Evolutionary conservation across 2,329 filamentous ascomycete genomes (phyloP).

Genomic region (Myrmaecium sp.): DNA sequence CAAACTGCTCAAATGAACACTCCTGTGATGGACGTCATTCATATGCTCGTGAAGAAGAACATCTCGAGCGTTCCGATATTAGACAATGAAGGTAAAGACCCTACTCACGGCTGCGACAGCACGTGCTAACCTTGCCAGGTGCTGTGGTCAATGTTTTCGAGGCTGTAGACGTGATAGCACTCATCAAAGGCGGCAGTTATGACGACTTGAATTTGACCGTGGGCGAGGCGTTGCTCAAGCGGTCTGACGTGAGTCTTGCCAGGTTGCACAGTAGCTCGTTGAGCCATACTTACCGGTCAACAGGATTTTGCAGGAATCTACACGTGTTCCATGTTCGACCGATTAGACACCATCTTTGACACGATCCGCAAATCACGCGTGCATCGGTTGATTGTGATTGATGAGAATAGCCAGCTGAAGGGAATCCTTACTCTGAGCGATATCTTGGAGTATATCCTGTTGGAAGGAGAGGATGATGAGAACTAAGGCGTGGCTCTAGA

Average conservation of each 20-base stretch:
- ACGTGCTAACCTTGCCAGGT: slow-evolving; percentile 22
- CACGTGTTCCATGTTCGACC: slow-evolving; percentile 81
- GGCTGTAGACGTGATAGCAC: slow-evolving; percentile 87
- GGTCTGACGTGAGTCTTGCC: slow-evolving; percentile 45
- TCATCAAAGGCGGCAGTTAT: slow-evolving; percentile 86
- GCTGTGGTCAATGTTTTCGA: slow-evolving; percentile 90
- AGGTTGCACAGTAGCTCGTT: not conserved
- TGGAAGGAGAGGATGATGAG: slow-evolving; percentile 53
- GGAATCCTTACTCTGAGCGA: slow-evolving; percentile 90
- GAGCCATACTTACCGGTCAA: slow-evolving; percentile 11
- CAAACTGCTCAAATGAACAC: slow-evolving; percentile 77
- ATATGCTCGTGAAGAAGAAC: slow-evolving; percentile 78
- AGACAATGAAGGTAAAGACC: slow-evolving; percentile 46
- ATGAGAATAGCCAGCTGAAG: slow-evolving; percentile 71
- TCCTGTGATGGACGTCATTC: slow-evolving; percentile 85
- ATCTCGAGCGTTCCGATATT: slow-evolving; percentile 92
- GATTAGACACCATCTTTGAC: slow-evolving; percentile 89
- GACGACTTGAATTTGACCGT: slow-evolving; percentile 77
- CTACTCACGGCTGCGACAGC: slow-evolving; percentile 3
- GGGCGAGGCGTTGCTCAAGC: slow-evolving; percentile 74
- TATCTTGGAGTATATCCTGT: slow-evolving; percentile 84
- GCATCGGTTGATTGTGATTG: slow-evolving; percentile 81
- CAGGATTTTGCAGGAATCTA: slow-evolving; percentile 91
- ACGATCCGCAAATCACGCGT: slow-evolving; percentile 91
- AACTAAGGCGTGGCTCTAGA: slow-evolving; percentile 3